Evolutionary conservation across 441 rosid genomes (phyloP).

Genomic region (Breynia disticha): DNA sequence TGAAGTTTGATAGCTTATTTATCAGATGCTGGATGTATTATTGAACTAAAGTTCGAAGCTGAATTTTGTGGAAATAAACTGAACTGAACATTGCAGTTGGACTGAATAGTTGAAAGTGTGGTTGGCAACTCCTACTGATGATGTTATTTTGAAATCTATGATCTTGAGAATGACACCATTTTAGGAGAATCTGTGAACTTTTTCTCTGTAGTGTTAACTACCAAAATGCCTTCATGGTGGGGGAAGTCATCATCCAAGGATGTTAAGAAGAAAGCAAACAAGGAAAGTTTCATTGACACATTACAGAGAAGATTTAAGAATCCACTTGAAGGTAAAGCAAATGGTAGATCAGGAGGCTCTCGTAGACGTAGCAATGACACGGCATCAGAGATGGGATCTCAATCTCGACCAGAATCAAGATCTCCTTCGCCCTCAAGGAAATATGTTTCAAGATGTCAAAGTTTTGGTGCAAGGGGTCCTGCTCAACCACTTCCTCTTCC

Average conservation of each 20-base stretch:
- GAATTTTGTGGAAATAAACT: background rate
- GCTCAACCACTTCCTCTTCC: slow-evolving; percentile 77
- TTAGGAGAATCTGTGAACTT: slow-evolving; percentile 15
- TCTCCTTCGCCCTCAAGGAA: slow-evolving; percentile 54
- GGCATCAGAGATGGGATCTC: slow-evolving; percentile 39
- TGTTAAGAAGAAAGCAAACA: slow-evolving; percentile 50
- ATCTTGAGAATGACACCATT: slow-evolving; percentile 12
- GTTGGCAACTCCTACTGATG: slow-evolving; percentile 1
- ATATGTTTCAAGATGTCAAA: slow-evolving; percentile 51
- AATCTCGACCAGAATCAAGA: slow-evolving; percentile 50
- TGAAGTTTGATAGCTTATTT: background rate
- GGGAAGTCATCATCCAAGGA: slow-evolving; percentile 54
- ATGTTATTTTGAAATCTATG: slow-evolving; percentile 1
- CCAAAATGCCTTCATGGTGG: slow-evolving; percentile 74
- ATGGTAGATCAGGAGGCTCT: slow-evolving; percentile 35
- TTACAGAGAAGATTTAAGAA: slow-evolving; percentile 42
- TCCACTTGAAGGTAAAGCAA: slow-evolving; percentile 37
- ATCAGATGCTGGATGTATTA: background rate
- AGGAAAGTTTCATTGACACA: slow-evolving; percentile 43
- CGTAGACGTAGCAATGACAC: slow-evolving; percentile 39
- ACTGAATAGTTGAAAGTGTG: slow-evolving; percentile 1
- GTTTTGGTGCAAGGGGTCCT: slow-evolving; percentile 42
- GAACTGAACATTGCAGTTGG: background rate
- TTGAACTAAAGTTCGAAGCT: background rate
- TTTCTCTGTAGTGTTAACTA: background rate